Conservation (phyloP, 1,139 yeast genomes). For the Geotrichum restrictum region DNA sequence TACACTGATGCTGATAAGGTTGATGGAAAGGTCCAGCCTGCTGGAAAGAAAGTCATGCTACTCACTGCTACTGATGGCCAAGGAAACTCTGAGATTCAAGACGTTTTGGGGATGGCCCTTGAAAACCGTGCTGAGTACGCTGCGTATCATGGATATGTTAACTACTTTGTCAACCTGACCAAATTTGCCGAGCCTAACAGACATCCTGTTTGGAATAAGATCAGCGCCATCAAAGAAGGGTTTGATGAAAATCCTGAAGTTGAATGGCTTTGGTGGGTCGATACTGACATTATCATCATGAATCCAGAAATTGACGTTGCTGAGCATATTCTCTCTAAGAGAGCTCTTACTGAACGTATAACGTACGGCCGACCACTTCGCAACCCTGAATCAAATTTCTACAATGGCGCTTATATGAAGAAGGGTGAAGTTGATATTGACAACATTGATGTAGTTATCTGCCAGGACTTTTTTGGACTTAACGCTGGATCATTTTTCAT, state of each 20-base stretch:
- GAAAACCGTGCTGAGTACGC: conserved; percentile 37
- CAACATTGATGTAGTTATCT: conserved; percentile 30
- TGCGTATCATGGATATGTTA: conserved; percentile 34
- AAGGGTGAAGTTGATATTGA: conserved; percentile 27
- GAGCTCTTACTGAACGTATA: conserved; percentile 29
- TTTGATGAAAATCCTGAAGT: conserved; percentile 32
- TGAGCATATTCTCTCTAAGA: conserved; percentile 33
- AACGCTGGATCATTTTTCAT: conserved; percentile 42
- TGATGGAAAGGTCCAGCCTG: conserved; percentile 27
- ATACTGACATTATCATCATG: conserved; percentile 36
- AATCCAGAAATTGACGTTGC: conserved; percentile 35
- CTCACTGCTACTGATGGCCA: conserved; percentile 35
- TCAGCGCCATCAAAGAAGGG: conserved; percentile 34
- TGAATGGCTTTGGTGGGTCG: conserved; percentile 41
- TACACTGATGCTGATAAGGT: conserved; percentile 16
- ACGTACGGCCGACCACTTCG: conserved; percentile 26
- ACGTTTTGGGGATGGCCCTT: conserved; percentile 29
- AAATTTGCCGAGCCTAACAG: conserved; percentile 22
- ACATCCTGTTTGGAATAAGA: conserved; percentile 34
- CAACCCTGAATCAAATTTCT: conserved; percentile 23
- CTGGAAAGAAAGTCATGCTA: conserved; percentile 32
- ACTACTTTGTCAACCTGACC: conserved; percentile 33
- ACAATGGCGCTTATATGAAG: conserved; percentile 24
- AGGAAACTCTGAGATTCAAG: conserved; percentile 30
- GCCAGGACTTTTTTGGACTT: conserved; percentile 36